A percentile compares a stretch with the other conserved stretches of the same genome.
Conservation (phyloP, 495 filamentous ascomycete genomes). For the Jackrogersella minutella region DNA sequence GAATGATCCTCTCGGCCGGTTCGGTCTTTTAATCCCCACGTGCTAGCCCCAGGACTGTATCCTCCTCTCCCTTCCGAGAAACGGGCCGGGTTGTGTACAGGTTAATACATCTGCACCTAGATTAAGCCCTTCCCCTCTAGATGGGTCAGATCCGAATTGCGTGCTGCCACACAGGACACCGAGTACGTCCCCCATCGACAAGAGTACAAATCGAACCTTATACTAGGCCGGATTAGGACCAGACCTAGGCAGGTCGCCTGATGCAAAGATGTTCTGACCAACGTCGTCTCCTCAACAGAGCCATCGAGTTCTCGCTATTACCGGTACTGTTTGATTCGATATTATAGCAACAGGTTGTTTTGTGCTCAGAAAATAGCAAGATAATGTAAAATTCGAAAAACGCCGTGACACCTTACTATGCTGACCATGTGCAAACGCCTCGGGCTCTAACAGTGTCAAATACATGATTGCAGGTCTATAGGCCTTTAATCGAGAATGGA, state of each 20-base stretch:
- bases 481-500: conserved; percentile 46
- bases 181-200: conserved; percentile 1
- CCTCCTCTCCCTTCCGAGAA: conserved; percentile 11
- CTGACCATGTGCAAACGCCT: conserved; percentile 50
- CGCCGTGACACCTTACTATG: conserved; percentile 63
- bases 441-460: conserved; percentile 48
- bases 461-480: conserved; percentile 50
- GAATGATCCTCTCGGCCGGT: conserved; percentile 23
- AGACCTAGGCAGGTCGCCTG: conserved; percentile 1
- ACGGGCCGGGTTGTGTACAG: neutral
- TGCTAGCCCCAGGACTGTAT: conserved; percentile 10
- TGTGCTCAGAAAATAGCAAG: conserved; percentile 39
- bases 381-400: conserved; percentile 51
- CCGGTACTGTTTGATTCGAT: conserved; percentile 22
- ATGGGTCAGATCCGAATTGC: neutral
- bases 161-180: neutral
- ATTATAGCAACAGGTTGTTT: conserved; percentile 37
- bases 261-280: conserved; percentile 25
- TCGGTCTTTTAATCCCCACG: conserved; percentile 13
- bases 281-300: conserved; percentile 6
- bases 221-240: neutral
- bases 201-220: conserved; percentile 1
- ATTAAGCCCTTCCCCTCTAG: conserved; percentile 1
- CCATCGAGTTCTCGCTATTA: conserved; percentile 16
- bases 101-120: conserved; percentile 11